phyloP scores from a whole-genome alignment of 306 rosid species.

The Cucumis sativus region Cucumber_9930_V3 NC_026658.2:16024501-16025000 shows the following conservation, averaged over 20 bases:
- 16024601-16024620: not conserved
- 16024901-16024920: slow-evolving; percentile 97
- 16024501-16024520: not conserved
- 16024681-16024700: not conserved
- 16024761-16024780: not conserved
- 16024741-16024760: not conserved
- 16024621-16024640: not conserved
- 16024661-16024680: not conserved
- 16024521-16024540: not conserved
- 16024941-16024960: slow-evolving; percentile 57
- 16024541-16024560: not conserved
- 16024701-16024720: not conserved
- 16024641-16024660: too few species aligned
- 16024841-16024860: not conserved
- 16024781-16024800: not conserved
- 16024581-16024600: not conserved
- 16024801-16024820: not conserved
- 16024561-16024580: not conserved
- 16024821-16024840: not conserved
- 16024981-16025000: slow-evolving; percentile 81
- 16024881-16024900: slow-evolving; percentile 62
- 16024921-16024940: slow-evolving; percentile 96
- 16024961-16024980: slow-evolving; percentile 76
- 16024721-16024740: not conserved
- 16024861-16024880: not conserved